phyloP scores from a whole-genome alignment of 805 yeast genomes.

The Cephaloascus albidus region DNA sequence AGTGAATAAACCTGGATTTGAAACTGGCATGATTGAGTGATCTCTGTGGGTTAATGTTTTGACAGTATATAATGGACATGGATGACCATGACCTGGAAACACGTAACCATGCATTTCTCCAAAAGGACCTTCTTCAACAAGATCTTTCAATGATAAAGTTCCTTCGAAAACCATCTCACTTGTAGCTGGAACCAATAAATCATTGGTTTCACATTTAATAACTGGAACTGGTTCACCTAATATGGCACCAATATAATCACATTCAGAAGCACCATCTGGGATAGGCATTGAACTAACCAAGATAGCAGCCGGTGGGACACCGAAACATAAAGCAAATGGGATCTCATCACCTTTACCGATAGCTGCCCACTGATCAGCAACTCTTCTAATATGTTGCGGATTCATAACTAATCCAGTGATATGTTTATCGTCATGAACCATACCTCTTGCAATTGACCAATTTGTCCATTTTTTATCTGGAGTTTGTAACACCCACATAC shows the following conservation, averaged over 20 bases:
- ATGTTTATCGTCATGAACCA: slow-evolving; percentile 12
- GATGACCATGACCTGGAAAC: slow-evolving; percentile 11
- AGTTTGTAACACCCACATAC: slow-evolving; percentile 14
- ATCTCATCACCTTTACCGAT: slow-evolving; percentile 12
- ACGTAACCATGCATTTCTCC: slow-evolving; percentile 20
- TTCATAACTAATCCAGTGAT: slow-evolving; percentile 14
- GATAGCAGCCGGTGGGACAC: slow-evolving; percentile 19
- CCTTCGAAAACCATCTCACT: slow-evolving; percentile 17
- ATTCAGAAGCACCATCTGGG: slow-evolving; percentile 12
- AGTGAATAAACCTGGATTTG: slow-evolving; percentile 14
- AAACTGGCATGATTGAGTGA: slow-evolving; percentile 14
- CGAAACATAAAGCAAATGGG: slow-evolving; percentile 14
- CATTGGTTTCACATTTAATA: slow-evolving; percentile 11
- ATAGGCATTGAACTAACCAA: slow-evolving; percentile 13
- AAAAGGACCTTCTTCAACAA: slow-evolving; percentile 15
- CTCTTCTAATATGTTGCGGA: slow-evolving; percentile 15
- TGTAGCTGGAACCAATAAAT: slow-evolving; percentile 13
- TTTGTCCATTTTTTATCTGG: slow-evolving; percentile 16
- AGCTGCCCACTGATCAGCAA: slow-evolving; percentile 12
- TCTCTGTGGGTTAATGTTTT: slow-evolving; percentile 12
- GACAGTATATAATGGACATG: slow-evolving; percentile 15
- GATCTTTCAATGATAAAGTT: slow-evolving; percentile 8
- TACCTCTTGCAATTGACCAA: slow-evolving; percentile 18
- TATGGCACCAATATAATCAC: slow-evolving; percentile 14
- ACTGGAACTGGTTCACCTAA: slow-evolving; percentile 15